phyloP scores from a whole-genome alignment of 805 yeast genomes.

The Candida railenensis region DNA sequence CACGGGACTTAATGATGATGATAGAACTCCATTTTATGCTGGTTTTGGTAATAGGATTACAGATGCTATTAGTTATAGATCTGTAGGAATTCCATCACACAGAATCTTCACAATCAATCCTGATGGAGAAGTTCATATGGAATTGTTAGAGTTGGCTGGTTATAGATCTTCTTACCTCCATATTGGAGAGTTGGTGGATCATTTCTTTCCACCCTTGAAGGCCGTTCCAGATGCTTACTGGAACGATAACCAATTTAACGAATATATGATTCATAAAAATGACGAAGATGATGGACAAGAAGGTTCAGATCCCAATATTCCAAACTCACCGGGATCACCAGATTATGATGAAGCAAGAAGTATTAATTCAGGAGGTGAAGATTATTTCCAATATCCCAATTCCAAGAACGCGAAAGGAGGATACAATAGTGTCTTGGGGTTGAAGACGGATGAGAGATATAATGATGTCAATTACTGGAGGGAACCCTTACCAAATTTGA shows the following conservation, averaged over 20 bases:
- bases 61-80: slow-evolving; percentile 91
- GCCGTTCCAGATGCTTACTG: slow-evolving; percentile 32
- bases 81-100: slow-evolving; percentile 91
- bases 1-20: slow-evolving; percentile 29
- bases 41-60: slow-evolving; percentile 97
- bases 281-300: slow-evolving; percentile 6
- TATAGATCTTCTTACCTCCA: slow-evolving; percentile 83
- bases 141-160: slow-evolving; percentile 89
- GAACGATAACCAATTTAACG: slow-evolving; percentile 35
- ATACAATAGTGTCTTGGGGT: slow-evolving; percentile 20
- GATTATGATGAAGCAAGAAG: slow-evolving; percentile 29
- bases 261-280: slow-evolving; percentile 26
- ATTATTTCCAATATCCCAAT: slow-evolving; percentile 16
- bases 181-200: slow-evolving; percentile 93
- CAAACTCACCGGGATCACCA: slow-evolving; percentile 21
- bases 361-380: slow-evolving; percentile 7
- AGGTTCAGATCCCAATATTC: slow-evolving; percentile 7
- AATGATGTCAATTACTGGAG: slow-evolving; percentile 94
- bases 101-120: slow-evolving; percentile 95
- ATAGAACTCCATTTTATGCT: slow-evolving; percentile 85
- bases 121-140: slow-evolving; percentile 97
- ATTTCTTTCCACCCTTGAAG: slow-evolving; percentile 83
- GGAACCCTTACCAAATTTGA: slow-evolving; percentile 66
- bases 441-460: slow-evolving; percentile 56
- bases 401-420: slow-evolving; percentile 26